Conservation (phyloP, 139 green algal genomes). For the Pleodorina starrii region DNA sequence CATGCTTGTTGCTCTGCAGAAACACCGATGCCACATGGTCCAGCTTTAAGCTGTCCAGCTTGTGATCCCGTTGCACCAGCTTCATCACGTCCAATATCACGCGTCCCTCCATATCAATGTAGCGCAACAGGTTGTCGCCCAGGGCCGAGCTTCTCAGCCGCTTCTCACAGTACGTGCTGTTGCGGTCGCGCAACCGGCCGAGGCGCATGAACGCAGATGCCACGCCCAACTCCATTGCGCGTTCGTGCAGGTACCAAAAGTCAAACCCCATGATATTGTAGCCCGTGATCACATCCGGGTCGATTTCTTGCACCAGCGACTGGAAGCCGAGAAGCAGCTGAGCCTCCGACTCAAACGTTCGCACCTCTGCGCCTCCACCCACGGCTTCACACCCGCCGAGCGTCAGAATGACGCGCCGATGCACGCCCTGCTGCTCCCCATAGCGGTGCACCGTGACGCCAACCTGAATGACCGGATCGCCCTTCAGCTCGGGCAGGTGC, state of each 20-base stretch:
- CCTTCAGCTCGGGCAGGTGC: not conserved
- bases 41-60: constrained; percentile 51
- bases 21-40: constrained; percentile 49
- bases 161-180: not conserved
- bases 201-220: not conserved
- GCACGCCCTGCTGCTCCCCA: too few relatives aligned
- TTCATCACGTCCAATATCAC: constrained; percentile 53
- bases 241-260: constrained; percentile 50
- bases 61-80: constrained; percentile 51
- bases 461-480: constrained; percentile 45
- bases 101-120: constrained; percentile 46
- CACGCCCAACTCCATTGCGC: constrained; percentile 10
- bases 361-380: not conserved
- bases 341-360: constrained; percentile 2
- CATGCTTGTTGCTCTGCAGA: constrained; percentile 21
- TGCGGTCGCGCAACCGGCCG: not conserved
- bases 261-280: constrained; percentile 60
- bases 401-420: constrained; percentile 24
- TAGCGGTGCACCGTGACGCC: too few relatives aligned
- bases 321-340: constrained; percentile 26
- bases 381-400: constrained; percentile 45
- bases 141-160: constrained; percentile 43
- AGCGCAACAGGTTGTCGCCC: constrained; percentile 51
- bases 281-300: constrained; percentile 48
- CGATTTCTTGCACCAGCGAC: not conserved